Evolutionary conservation across 2,329 filamentous ascomycete species (phyloP), one percentile per base, ranked within the genome.

Genomic region (Paecilomyces sp.): DNA sequence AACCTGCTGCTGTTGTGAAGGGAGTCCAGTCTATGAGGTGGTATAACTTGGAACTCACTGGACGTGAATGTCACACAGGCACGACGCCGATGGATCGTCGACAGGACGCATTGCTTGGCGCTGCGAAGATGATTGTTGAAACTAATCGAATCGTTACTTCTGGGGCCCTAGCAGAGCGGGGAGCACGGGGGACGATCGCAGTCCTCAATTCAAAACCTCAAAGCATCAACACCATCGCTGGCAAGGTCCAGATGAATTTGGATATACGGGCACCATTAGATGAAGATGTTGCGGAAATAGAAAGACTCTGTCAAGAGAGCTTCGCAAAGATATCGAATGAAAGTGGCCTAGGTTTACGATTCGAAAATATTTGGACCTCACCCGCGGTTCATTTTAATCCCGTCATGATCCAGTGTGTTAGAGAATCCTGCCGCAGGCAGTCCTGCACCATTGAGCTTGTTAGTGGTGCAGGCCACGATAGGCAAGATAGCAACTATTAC

Each of bases 11-110:
- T n/a, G 78, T 87, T 6, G 87, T 89, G 2, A 79, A 80, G 47
- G 86, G 86, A 5, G 85, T 86, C 0, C 86, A 89, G 67, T 84
- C 83, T 1, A 88, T 87, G 68, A 81, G 82, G 59, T 89, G 87
- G 87, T 83, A 83, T 68, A 86, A 82, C 0, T 69, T 89, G 33
- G 80, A 80, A 3, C 79, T 89, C 1, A 72, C 74, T 15, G 86
- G 86, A 1, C 76, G 81, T 60, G 86, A 88, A 61, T 82, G 82
- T 6, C 87, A 89, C 67, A 88, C 86, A 0, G 87, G 87, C 1
- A 88, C 87, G 0, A 89, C 87, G 0, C 82, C 84, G 52, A 80
- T 87, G 52, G 72, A 73, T 22, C 80, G 81, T 54, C 79, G 86
- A 22, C 80, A 81, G 3, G 86, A 89, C 68, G 82, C 86, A 3